These are phyloP conservation scores for Gamsiella multidivaricata DNA, from an alignment of 192 early-diverging fungal genomes.

Conservation along the genomic window DNA sequence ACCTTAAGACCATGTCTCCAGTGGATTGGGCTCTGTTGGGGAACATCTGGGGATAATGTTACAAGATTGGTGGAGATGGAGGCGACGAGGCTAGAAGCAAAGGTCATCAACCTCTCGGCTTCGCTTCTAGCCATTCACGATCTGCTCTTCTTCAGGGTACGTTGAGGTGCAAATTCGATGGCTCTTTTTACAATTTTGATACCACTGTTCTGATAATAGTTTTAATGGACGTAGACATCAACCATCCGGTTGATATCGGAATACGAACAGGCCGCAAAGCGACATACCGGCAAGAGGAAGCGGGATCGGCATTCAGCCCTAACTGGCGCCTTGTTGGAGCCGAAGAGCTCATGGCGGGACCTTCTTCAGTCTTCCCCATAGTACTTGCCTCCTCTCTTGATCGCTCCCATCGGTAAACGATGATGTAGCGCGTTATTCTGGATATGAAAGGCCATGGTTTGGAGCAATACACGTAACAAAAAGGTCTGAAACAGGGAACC, in stretches of 20 bases:
- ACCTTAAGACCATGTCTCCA: conserved; percentile 24
- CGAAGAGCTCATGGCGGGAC: conserved; percentile 10
- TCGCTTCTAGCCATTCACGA: conserved; percentile 3
- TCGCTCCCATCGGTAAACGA: no score
- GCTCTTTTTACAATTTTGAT: conserved; percentile 21
- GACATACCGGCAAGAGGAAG: conserved; percentile 5
- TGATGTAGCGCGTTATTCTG: no score
- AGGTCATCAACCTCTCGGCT: background rate
- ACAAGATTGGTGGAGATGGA: conserved; percentile 27
- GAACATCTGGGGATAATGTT: conserved; percentile 18
- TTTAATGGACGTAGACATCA: conserved; percentile 14
- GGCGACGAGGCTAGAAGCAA: background rate
- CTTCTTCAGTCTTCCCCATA: conserved; percentile 17
- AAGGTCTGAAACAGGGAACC: no score
- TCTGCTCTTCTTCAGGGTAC: conserved; percentile 3
- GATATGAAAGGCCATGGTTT: no score
- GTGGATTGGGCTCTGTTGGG: conserved; percentile 28
- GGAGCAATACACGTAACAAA: no score
- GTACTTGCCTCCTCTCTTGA: no score
- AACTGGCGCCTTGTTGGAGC: conserved; percentile 3
- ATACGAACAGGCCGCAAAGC: conserved; percentile 9
- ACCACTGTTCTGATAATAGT: background rate
- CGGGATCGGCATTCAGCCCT: conserved; percentile 5
- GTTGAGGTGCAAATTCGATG: background rate
- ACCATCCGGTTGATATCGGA: conserved; percentile 12